Conservation (phyloP, 257 asterid species). For the Solanum corneliomulleri region DNA sequence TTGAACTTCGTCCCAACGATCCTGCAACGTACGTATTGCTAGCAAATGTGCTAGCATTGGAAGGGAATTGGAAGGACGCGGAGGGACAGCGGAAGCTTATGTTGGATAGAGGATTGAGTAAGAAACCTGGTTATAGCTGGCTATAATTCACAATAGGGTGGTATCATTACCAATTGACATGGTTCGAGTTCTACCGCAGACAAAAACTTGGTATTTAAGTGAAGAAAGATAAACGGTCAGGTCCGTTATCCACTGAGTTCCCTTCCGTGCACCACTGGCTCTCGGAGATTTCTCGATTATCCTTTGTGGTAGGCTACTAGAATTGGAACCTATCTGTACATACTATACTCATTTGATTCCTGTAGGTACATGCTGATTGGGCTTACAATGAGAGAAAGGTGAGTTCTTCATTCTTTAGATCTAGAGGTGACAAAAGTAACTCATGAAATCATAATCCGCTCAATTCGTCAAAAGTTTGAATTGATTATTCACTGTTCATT, state of each 20-base stretch:
- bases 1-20: constrained; percentile 41
- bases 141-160: constrained; percentile 13
- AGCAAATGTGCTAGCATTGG: constrained; percentile 45
- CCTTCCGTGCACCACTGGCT: not conserved
- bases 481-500: not conserved
- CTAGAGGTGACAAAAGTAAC: not conserved
- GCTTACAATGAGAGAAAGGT: not conserved
- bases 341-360: not conserved
- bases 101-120: constrained; percentile 32
- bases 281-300: not conserved
- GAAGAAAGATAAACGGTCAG: not conserved
- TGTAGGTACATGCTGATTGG: not conserved
- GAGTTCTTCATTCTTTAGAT: not conserved
- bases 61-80: constrained; percentile 54
- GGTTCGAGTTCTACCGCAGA: not conserved
- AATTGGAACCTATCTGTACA: not conserved
- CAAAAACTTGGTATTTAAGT: not conserved
- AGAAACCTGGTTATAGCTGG: constrained; percentile 49
- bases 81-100: constrained; percentile 35
- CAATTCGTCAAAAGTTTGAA: not conserved
- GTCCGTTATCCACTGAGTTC: not conserved
- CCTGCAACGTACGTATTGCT: constrained; percentile 40
- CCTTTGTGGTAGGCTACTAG: not conserved
- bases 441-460: not conserved
- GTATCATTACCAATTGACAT: not conserved